Percentiles rank a stretch among this genome's conserved stretches.
phyloP scores from a whole-genome alignment of 306 rosid species.

The Urtica urens region DNA sequence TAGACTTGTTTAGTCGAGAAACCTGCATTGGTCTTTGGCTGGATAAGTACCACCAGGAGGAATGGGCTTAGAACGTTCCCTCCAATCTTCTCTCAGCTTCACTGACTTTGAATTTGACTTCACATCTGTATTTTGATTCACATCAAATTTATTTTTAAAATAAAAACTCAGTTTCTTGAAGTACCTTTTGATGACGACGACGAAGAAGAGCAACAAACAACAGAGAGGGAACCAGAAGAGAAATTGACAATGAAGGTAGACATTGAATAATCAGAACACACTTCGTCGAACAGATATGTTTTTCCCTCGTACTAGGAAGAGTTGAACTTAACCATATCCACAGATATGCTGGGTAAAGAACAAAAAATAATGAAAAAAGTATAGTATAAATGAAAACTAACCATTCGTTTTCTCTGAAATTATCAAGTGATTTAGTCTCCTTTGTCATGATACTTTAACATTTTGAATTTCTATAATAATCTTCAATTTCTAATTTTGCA shows the following conservation, averaged over 20 bases:
- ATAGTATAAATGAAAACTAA: too few relatives aligned
- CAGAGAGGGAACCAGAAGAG: constrained; percentile 31
- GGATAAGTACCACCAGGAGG: constrained; percentile 92
- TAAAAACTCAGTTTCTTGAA: neutral
- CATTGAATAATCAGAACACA: constrained; percentile 21
- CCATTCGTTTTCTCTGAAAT: too few relatives aligned
- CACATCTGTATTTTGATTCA: constrained; percentile 25
- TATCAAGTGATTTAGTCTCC: too few relatives aligned
- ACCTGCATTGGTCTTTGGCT: constrained; percentile 98
- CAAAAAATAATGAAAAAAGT: too few relatives aligned
- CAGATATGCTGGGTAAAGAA: too few relatives aligned
- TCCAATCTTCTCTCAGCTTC: constrained; percentile 68
- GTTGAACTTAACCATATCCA: too few relatives aligned
- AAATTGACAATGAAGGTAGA: constrained; percentile 35
- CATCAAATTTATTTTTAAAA: neutral
- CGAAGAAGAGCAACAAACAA: constrained; percentile 39
- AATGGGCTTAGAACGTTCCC: constrained; percentile 71
- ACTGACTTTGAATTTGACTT: constrained; percentile 28
- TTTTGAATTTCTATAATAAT: too few relatives aligned
- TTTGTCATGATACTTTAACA: too few relatives aligned
- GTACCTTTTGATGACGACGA: constrained; percentile 51
- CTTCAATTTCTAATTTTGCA: too few relatives aligned
- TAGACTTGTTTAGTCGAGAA: neutral
- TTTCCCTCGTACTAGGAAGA: too few relatives aligned
- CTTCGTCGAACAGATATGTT: too few relatives aligned